Percentiles rank a stretch among this genome's conserved stretches.
Evolutionary conservation across 1,139 yeast species (phyloP).

Genomic region (Blastobotrys persicus): DNA sequence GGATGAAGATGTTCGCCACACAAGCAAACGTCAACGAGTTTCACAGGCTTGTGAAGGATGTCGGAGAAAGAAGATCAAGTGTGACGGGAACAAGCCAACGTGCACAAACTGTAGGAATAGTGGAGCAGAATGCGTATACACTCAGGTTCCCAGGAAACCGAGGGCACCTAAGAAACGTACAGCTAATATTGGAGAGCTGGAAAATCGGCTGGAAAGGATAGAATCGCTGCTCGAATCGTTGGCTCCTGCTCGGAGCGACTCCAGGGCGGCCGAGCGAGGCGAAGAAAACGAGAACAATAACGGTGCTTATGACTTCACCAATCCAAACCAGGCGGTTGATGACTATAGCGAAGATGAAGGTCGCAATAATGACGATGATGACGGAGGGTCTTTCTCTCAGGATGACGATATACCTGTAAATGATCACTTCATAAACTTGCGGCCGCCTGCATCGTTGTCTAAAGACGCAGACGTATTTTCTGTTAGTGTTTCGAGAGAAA

Average conservation of each 20-base stretch:
- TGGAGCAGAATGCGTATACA: constrained; percentile 35
- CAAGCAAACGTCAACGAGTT: constrained; percentile 36
- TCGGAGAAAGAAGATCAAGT: constrained; percentile 65
- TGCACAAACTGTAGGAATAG: constrained; percentile 60
- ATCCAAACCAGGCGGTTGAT: constrained; percentile 3
- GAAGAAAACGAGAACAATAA: constrained; percentile 16
- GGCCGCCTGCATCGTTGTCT: background rate
- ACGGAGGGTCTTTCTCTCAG: constrained; percentile 6
- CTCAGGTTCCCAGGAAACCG: constrained; percentile 34
- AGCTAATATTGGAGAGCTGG: constrained; percentile 32
- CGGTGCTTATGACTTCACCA: too few relatives aligned
- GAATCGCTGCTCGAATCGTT: constrained; percentile 33
- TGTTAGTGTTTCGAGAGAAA: constrained; percentile 22
- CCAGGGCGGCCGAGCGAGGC: constrained; percentile 19
- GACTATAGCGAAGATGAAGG: background rate
- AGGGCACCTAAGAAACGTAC: constrained; percentile 28
- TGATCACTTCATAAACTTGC: constrained; percentile 17
- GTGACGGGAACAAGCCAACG: constrained; percentile 66
- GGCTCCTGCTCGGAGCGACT: constrained; percentile 15
- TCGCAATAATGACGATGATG: constrained; percentile 1
- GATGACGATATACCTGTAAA: constrained; percentile 15
- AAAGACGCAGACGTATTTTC: constrained; percentile 21
- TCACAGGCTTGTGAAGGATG: constrained; percentile 59
- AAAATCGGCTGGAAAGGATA: constrained; percentile 35
- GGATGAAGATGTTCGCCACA: constrained; percentile 2